Evolutionary conservation across 2,329 filamentous ascomycete species (phyloP).

Genomic region (Hypoxylon sp.): DNA sequence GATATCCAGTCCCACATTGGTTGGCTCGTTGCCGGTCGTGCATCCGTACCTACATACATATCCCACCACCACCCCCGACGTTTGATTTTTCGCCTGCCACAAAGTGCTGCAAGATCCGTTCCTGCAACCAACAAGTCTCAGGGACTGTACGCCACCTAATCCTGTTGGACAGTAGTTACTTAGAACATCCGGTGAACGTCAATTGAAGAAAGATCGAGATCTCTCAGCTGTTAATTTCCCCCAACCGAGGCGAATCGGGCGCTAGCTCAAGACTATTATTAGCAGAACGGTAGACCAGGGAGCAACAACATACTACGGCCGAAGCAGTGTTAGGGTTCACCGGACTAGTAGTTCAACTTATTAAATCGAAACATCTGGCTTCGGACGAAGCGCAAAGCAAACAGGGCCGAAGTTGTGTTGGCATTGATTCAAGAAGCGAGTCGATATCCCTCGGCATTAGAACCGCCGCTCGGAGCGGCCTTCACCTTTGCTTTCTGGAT

Average conservation of each 20-base stretch:
- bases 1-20: constrained; percentile 37
- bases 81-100: constrained; percentile 38
- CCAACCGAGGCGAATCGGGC: constrained; percentile 10
- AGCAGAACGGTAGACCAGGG: constrained; percentile 26
- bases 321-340: constrained; percentile 25
- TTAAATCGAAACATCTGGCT: constrained; percentile 24
- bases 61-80: constrained; percentile 47
- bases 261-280: constrained; percentile 35
- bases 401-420: constrained; percentile 21
- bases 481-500: constrained; percentile 50
- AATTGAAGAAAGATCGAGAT: constrained; percentile 26
- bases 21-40: constrained; percentile 47
- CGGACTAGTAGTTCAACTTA: constrained; percentile 30
- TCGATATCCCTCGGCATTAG: constrained; percentile 21
- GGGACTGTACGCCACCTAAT: constrained; percentile 25
- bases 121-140: constrained; percentile 40
- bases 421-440: constrained; percentile 36
- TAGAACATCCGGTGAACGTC: constrained; percentile 23
- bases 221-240: constrained; percentile 12
- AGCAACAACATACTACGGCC: neutral
- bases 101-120: constrained; percentile 38
- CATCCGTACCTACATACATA: constrained; percentile 53
- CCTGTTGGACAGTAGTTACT: constrained; percentile 17
- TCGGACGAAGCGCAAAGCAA: constrained; percentile 14
- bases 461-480: constrained; percentile 44